A percentile compares a stretch with the other conserved stretches of the same genome.
phyloP scores from a whole-genome alignment of 73 alveolate species.

The Paramecium primaurelia region DNA sequence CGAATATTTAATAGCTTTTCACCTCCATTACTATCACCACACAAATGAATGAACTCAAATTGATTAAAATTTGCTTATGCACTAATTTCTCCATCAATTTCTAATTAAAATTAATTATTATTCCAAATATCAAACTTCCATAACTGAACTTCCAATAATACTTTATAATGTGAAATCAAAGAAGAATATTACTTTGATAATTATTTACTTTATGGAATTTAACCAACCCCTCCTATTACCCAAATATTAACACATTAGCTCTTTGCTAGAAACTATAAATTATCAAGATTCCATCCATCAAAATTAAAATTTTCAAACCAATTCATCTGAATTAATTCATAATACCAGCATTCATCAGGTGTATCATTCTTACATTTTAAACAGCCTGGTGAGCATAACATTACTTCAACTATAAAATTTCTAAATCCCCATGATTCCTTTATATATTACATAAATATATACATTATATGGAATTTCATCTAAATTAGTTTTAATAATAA shows the following conservation, averaged over 20 bases:
- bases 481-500: not conserved
- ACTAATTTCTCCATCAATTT: not conserved
- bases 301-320: not conserved
- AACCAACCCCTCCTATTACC: not conserved
- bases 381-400: not conserved
- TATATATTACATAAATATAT: not conserved
- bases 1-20: not conserved
- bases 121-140: not conserved
- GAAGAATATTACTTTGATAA: not conserved
- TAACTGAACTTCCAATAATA: not conserved
- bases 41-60: not conserved
- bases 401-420: not conserved
- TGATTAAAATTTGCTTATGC: not conserved
- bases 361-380: not conserved
- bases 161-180: not conserved
- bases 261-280: not conserved
- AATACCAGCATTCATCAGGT: not conserved
- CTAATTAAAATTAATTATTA: not conserved
- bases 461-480: not conserved
- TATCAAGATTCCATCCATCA: not conserved
- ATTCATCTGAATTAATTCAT: not conserved
- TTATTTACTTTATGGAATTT: not conserved
- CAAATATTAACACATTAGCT: not conserved
- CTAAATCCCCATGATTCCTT: conserved; percentile 9
- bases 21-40: not conserved